A percentile compares a stretch with the other conserved stretches of the same genome.
Evolutionary conservation across 164 flowering plant species (phyloP).

Genomic region (Chimonanthus salicifolius): DNA sequence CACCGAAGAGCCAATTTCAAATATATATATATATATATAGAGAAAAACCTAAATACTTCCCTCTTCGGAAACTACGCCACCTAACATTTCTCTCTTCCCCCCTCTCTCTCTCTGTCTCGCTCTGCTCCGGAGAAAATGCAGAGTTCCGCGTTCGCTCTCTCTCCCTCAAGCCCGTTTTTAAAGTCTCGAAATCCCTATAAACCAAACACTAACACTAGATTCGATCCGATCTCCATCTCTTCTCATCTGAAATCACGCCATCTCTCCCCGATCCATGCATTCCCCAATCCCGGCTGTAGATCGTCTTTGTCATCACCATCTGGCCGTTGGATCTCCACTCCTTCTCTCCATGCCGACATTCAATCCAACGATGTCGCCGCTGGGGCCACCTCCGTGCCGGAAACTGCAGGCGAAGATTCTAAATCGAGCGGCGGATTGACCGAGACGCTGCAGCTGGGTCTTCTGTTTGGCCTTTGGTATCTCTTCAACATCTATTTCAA

Average conservation of each 20-base stretch:
- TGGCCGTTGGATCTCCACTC: conserved; percentile 6
- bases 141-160: conserved; percentile 35
- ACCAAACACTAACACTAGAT: conserved; percentile 10
- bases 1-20: neutral
- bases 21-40: neutral
- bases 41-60: too few species aligned
- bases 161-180: conserved; percentile 30
- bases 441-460: conserved; percentile 51
- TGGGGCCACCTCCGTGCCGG: conserved; percentile 37
- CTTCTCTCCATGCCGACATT: conserved; percentile 14
- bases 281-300: neutral
- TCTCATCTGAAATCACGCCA: conserved; percentile 19
- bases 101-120: conserved; percentile 2
- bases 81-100: neutral
- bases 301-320: conserved; percentile 1
- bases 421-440: conserved; percentile 18
- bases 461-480: conserved; percentile 66
- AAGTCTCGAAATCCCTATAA: conserved; percentile 11
- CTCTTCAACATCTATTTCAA: conserved; percentile 83
- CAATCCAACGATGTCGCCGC: conserved; percentile 20
- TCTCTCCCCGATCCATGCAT: conserved; percentile 23
- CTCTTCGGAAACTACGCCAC: neutral
- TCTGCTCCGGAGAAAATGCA: conserved; percentile 36
- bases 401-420: conserved; percentile 35
- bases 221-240: conserved; percentile 19